phyloP scores from a whole-genome alignment of 495 filamentous ascomycete genomes.

The Tuber borchii region DNA sequence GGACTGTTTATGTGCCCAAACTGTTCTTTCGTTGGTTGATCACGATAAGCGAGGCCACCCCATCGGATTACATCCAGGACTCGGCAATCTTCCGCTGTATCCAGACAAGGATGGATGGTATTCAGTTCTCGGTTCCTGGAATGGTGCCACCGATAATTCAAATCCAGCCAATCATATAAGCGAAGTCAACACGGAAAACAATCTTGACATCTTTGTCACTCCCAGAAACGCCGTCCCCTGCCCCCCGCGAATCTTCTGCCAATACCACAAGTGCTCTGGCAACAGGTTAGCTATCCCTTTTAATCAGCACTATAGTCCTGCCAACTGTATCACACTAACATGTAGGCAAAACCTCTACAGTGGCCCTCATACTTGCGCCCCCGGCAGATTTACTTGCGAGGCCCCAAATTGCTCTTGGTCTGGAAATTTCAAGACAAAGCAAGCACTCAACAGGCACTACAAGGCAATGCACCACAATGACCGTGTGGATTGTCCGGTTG shows the following conservation, averaged over 20 bases:
- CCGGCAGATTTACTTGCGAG: neutral
- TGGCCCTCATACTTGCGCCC: neutral
- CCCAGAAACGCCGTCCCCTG: neutral
- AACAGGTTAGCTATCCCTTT: too few relatives aligned
- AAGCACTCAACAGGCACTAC: neutral
- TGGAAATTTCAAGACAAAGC: neutral
- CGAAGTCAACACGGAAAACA: neutral
- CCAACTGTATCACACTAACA: too few relatives aligned
- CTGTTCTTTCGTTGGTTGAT: neutral
- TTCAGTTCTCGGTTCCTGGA: neutral
- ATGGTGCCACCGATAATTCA: neutral
- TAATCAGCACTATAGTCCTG: too few relatives aligned
- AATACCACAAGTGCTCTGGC: too few relatives aligned
- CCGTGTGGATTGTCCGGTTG: too few relatives aligned
- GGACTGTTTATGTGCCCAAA: too few relatives aligned
- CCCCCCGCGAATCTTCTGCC: too few relatives aligned
- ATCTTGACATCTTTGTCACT: neutral
- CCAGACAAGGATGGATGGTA: neutral
- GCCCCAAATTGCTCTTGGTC: neutral
- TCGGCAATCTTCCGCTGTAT: neutral
- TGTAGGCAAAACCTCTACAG: neutral
- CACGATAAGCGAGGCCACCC: neutral
- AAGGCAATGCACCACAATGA: too few relatives aligned
- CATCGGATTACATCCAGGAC: neutral
- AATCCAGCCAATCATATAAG: neutral